A percentile compares a stretch with the other conserved stretches of the same genome.
These are phyloP conservation scores for Chlorella sp. DNA, from an alignment of 139 green algal genomes.

Conservation along the genomic window DNA sequence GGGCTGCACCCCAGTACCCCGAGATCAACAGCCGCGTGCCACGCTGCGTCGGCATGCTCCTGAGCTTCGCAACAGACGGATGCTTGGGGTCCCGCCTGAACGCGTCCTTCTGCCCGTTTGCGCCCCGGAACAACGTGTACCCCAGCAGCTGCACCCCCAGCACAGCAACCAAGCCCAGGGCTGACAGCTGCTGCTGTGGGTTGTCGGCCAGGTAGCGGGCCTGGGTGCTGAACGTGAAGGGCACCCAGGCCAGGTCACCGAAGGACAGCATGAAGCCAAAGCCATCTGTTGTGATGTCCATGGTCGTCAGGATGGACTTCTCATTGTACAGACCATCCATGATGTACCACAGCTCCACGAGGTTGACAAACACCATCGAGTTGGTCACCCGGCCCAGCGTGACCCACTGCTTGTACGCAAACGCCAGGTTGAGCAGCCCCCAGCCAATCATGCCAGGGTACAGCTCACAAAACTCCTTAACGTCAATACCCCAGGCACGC, in stretches of 20 bases:
- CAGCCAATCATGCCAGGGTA: conserved; percentile 79
- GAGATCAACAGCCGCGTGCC: conserved; percentile 79
- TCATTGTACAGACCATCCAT: conserved; percentile 61
- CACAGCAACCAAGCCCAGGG: conserved; percentile 29
- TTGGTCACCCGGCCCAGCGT: conserved; percentile 45
- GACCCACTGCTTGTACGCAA: conserved; percentile 55
- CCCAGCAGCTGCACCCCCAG: conserved; percentile 69
- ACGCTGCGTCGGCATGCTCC: conserved; percentile 70
- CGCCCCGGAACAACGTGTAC: conserved; percentile 87
- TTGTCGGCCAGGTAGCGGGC: conserved; percentile 71
- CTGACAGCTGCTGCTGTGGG: conserved; percentile 28
- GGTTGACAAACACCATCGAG: conserved; percentile 77
- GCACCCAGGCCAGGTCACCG: conserved; percentile 94
- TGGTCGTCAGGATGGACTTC: conserved; percentile 86
- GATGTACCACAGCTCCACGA: conserved; percentile 56
- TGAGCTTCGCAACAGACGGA: conserved; percentile 63
- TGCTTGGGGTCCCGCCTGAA: conserved; percentile 50
- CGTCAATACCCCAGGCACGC: conserved; percentile 28
- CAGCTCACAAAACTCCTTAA: conserved; percentile 92
- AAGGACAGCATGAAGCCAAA: conserved; percentile 99
- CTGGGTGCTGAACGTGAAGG: conserved; percentile 93
- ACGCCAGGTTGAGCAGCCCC: conserved; percentile 49
- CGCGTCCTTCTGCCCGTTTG: conserved; percentile 91
- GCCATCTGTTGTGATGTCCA: conserved; percentile 97
- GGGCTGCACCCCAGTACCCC: conserved; percentile 72